Percentiles rank a stretch among this genome's conserved stretches.
Conservation (phyloP, 495 filamentous ascomycete species). For the Entonaema liquescens region DNA sequence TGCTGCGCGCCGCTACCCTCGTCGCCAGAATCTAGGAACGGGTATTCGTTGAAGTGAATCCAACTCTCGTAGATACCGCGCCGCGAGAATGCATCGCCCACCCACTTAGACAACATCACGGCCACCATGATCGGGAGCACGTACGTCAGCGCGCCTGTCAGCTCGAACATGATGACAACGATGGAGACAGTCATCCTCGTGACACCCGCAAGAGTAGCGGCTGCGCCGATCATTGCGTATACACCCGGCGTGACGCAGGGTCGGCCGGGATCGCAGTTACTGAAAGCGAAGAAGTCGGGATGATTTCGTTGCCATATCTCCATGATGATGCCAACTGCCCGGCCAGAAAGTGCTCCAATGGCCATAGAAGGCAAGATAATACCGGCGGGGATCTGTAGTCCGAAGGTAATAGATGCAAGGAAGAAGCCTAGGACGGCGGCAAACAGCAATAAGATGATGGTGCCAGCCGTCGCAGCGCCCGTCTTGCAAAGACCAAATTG, state of each 20-base stretch:
- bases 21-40: conserved; percentile 93
- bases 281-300: conserved; percentile 79
- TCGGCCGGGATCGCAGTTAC: conserved; percentile 83
- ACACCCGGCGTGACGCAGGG: conserved; percentile 93
- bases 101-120: conserved; percentile 99
- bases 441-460: conserved; percentile 80
- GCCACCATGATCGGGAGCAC: conserved; percentile 99
- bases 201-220: conserved; percentile 95
- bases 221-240: conserved; percentile 96
- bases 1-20: conserved; percentile 66
- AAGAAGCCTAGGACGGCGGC: conserved; percentile 84
- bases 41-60: conserved; percentile 97
- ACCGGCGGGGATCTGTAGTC: conserved; percentile 94
- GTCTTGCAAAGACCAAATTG: conserved; percentile 87
- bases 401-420: conserved; percentile 89
- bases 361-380: conserved; percentile 98
- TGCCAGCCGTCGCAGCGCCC: conserved; percentile 72
- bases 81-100: conserved; percentile 93
- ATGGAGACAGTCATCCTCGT: conserved; percentile 97
- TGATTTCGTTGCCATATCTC: conserved; percentile 86
- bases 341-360: conserved; percentile 91
- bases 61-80: conserved; percentile 97
- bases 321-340: conserved; percentile 86
- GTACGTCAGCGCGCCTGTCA: conserved; percentile 94
- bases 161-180: conserved; percentile 99